Percentiles rank a stretch among this genome's conserved stretches.
phyloP scores from a whole-genome alignment of 208 protist species.

The Trypanosoma platydactyli region DNA sequence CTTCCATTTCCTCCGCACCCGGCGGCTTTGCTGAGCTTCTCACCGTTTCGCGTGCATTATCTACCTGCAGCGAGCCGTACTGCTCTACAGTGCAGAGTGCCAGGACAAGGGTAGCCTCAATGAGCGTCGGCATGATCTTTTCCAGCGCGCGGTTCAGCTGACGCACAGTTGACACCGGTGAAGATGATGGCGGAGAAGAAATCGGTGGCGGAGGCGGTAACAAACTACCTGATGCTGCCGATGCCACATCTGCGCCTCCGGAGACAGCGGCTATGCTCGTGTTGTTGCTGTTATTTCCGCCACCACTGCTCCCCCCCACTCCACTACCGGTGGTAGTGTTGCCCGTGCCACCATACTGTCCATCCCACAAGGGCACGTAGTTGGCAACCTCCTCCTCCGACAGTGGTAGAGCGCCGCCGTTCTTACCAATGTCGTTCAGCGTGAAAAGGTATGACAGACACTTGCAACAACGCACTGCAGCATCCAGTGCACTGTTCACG shows the following conservation, averaged over 20 bases:
- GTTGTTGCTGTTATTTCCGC: not conserved
- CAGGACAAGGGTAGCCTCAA: constrained; percentile 31
- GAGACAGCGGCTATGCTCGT: not conserved
- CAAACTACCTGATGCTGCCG: not conserved
- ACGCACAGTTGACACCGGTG: not conserved
- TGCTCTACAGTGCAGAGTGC: constrained; percentile 26
- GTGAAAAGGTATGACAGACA: constrained; percentile 32
- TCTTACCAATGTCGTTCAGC: constrained; percentile 31
- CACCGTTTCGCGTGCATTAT: constrained; percentile 17
- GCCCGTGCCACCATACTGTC: not conserved
- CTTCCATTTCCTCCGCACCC: constrained; percentile 24
- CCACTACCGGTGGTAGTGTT: not conserved
- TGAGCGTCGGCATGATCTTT: constrained; percentile 41
- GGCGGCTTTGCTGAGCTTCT: constrained; percentile 23
- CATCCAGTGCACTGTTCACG: constrained; percentile 1
- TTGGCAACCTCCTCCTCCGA: constrained; percentile 17
- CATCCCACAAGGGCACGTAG: constrained; percentile 1
- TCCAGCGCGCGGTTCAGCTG: constrained; percentile 32
- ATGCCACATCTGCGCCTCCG: not conserved
- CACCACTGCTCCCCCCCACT: not conserved
- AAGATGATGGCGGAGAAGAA: not conserved
- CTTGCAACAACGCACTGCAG: constrained; percentile 21
- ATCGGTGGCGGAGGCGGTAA: not conserved
- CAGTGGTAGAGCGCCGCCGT: constrained; percentile 5
- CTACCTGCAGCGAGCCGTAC: constrained; percentile 23